phyloP scores from a whole-genome alignment of 768 basidiomycete species.

The Lyophyllum decastes region DNA sequence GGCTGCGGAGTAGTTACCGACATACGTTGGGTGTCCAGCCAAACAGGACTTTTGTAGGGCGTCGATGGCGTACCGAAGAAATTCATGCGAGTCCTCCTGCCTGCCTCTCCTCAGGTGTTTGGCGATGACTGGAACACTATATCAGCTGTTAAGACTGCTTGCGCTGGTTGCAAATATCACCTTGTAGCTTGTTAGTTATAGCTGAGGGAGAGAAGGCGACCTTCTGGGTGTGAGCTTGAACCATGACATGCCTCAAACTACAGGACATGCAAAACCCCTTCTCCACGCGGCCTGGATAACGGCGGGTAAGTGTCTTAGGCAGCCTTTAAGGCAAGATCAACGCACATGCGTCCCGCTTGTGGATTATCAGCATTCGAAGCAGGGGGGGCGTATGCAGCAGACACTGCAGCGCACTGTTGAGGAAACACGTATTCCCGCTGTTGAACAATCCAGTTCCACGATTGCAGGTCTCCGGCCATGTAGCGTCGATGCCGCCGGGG shows the following conservation, averaged over 20 bases:
- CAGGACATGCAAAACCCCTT: slow-evolving; percentile 83
- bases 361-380: slow-evolving; percentile 56
- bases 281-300: slow-evolving; percentile 38
- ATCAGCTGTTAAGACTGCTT: slow-evolving; percentile 3
- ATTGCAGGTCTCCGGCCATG: slow-evolving; percentile 56
- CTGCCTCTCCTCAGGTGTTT: slow-evolving; percentile 89
- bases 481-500: slow-evolving; percentile 54
- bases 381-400: slow-evolving; percentile 91
- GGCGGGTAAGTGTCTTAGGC: not conserved
- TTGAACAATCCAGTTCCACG: slow-evolving; percentile 75
- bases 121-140: slow-evolving; percentile 66
- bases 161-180: slow-evolving; percentile 40
- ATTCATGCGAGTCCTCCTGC: slow-evolving; percentile 98
- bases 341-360: slow-evolving; percentile 64
- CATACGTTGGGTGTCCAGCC: slow-evolving; percentile 70
- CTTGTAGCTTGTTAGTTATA: slow-evolving; percentile 69
- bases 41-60: slow-evolving; percentile 86
- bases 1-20: slow-evolving; percentile 9
- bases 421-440: slow-evolving; percentile 92
- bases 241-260: slow-evolving; percentile 57
- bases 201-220: slow-evolving; percentile 60
- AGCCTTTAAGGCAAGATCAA: slow-evolving; percentile 13
- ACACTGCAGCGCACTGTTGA: slow-evolving; percentile 94
- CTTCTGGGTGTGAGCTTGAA: slow-evolving; percentile 48
- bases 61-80: slow-evolving; percentile 92